Evolutionary conservation across 129 eudicot genomes (phyloP), one percentile per base, ranked within the genome.

Genomic region (Centrapalus pauciflorus): DNA sequence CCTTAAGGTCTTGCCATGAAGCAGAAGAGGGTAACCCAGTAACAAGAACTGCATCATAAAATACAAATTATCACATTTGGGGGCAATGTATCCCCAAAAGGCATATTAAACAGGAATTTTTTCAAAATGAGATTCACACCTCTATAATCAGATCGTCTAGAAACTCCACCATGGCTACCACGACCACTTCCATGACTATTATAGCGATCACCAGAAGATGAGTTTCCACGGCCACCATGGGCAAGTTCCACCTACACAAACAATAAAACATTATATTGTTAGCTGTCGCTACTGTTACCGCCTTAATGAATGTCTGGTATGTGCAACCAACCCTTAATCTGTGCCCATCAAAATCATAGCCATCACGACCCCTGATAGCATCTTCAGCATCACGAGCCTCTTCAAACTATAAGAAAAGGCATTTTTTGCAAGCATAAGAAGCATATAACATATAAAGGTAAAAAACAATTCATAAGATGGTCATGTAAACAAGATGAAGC

Each of bases 1-100:
- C 97, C 97, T 90, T 90, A 28, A 90, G 90, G 69, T 90, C 97
- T 82, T 90, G 97, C 97, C 97, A 90, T 51, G 97, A 90, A 16
- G 97, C 97, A 41, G 97, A 87, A 55, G 82, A 74, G 56, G 97
- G 97, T 67, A 90, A 76, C 59, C 97, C 95, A 30, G 93, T 84
- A 61, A 90, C 88, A 48, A 87, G 23, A 64, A 90, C 97, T 90
- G 80, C 61, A 67, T 50, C 19, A 74, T 7, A 40, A 9, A 46
- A 25, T 5, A 7, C 17, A 40, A 11, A 13, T 24, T 25, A 41
- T 37, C 20, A n/a, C 14, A 33, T 24, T 33, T 59, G 1, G 41
- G 24, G 30, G 11, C 16, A 21, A 30, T 41, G 33, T 40, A 12
- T 25, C 29, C 10, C 10, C 2, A 7, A 35, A 27, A 32, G 52